phyloP scores from a whole-genome alignment of 73 alveolate genomes.

The Paramecium bursaria region DNA sequence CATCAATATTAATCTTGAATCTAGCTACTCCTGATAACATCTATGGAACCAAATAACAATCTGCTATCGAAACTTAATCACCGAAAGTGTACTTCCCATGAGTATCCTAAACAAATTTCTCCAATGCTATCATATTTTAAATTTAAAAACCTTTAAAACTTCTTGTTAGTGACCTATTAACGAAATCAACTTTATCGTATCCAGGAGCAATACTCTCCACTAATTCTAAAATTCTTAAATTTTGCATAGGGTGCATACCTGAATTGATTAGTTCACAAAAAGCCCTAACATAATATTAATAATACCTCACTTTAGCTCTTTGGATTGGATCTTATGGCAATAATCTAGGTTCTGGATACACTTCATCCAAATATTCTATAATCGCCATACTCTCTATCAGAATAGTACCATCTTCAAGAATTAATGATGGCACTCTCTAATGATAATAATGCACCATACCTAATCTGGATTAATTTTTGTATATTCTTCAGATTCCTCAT shows the following conservation, averaged over 20 bases:
- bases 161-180: background rate
- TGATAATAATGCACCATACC: slow-evolving; percentile 44
- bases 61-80: slow-evolving; percentile 14
- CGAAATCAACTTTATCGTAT: slow-evolving; percentile 7
- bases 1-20: background rate
- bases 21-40: slow-evolving; percentile 8
- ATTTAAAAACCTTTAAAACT: slow-evolving; percentile 15
- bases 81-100: slow-evolving; percentile 33
- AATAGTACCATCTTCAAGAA: slow-evolving; percentile 43
- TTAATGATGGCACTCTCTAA: slow-evolving; percentile 70
- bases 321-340: slow-evolving; percentile 71
- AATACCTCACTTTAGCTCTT: slow-evolving; percentile 60
- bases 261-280: slow-evolving; percentile 77
- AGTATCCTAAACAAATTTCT: background rate
- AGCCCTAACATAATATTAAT: slow-evolving; percentile 68
- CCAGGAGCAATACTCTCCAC: slow-evolving; percentile 2
- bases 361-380: slow-evolving; percentile 83
- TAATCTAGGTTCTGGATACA: slow-evolving; percentile 71
- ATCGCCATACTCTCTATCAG: slow-evolving; percentile 80
- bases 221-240: slow-evolving; percentile 7
- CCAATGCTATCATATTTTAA: background rate
- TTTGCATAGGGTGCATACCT: slow-evolving; percentile 81
- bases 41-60: slow-evolving; percentile 16
- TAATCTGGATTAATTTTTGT: slow-evolving; percentile 79
- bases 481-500: slow-evolving; percentile 74